Evolutionary conservation across 768 basidiomycete species (phyloP), one percentile per base, ranked within the genome.

Genomic region (Leccinum subtestaceum): DNA sequence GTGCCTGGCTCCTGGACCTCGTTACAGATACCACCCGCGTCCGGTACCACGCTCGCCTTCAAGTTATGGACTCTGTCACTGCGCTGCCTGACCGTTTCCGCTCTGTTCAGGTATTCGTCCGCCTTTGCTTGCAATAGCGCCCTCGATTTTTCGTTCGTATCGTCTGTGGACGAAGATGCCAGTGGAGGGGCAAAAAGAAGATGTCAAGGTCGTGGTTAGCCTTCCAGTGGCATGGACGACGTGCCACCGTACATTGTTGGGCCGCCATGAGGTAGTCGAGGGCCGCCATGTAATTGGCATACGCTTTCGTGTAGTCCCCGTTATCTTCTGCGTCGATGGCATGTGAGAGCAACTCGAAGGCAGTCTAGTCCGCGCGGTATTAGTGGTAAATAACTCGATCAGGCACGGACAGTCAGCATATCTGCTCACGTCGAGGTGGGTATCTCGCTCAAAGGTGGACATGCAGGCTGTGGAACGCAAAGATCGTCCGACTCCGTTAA

Each of bases 191-290:
- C 21, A n/a, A 13, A 7, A 2, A 10, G 40, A 15, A 40, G 32
- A 25, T 25, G 15, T n/a, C 4, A 32, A 32, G 21, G 11, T n/a
- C 4, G n/a, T 25, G 56, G 11, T 19, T 3, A 45, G 23, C 5
- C 31, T 15, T 9, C 10, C 8, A 19, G 21, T 19, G 21, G 12
- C 45, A n/a, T 7, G 31, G 19, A 43, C 13, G 9, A 43, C 19
- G 15, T n/a, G 10, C 12, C 29, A 60, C 69, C n/a, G 4, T 63
- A 93, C 93, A 92, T 74, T 93, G 93, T 70, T 93, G 78, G 13
- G 94, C 93, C 66, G 97, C 89, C 89, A 97, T 93, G 75, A 98
- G 98, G 74, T 95, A 98, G 72, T 98, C 96, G 58, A 98, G 81
- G 2, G 93, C 82, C 76, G 97, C 94, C 78, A 89, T 88, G 76